phyloP scores from a whole-genome alignment of 768 basidiomycete species.

The Hygrocybe punicea region DNA sequence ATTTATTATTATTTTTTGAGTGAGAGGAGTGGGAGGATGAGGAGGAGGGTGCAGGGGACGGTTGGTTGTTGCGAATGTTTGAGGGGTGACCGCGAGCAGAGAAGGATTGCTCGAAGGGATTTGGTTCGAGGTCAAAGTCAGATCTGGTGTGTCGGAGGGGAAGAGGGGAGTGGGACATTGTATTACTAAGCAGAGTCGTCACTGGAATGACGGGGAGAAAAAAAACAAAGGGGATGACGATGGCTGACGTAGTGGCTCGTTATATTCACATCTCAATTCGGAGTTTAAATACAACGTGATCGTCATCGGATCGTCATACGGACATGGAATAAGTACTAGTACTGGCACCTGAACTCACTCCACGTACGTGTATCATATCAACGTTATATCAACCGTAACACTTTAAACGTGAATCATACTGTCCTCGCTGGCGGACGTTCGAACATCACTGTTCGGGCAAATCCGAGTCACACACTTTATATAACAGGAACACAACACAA shows the following conservation, averaged over 20 bases:
- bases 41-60: constrained; percentile 21
- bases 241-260: constrained; percentile 47
- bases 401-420: too few relatives aligned
- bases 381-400: too few relatives aligned
- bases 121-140: constrained; percentile 77
- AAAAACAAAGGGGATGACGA: constrained; percentile 38
- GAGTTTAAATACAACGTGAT: background rate
- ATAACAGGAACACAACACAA: too few relatives aligned
- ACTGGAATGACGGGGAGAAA: background rate
- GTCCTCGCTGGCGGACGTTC: too few relatives aligned
- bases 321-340: too few relatives aligned
- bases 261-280: constrained; percentile 31
- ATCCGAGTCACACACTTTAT: too few relatives aligned
- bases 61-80: constrained; percentile 44
- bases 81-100: constrained; percentile 47
- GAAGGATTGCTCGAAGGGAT: constrained; percentile 96
- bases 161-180: constrained; percentile 8
- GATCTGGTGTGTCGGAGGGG: constrained; percentile 50
- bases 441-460: too few relatives aligned
- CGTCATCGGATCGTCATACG: too few relatives aligned
- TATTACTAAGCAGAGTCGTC: background rate
- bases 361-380: too few relatives aligned
- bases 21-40: constrained; percentile 26
- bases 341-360: too few relatives aligned
- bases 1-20: constrained; percentile 33